Base-by-base conservation (phyloP, 176 grass and related monocot species). In the Urochloa ruziziensis region DNA sequence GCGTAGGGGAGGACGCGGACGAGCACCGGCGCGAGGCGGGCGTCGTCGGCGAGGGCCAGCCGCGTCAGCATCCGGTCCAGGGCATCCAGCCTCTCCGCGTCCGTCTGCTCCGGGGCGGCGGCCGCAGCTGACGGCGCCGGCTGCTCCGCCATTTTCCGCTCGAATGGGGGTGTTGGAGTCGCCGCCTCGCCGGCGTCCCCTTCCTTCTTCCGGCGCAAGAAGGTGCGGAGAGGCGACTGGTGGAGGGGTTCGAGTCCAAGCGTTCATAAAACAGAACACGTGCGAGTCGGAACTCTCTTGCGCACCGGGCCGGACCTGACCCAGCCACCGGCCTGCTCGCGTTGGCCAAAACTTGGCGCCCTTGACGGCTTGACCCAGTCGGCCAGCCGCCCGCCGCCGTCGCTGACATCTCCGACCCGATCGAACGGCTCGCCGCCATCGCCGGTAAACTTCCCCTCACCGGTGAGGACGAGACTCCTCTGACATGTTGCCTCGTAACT, bases 31-130 rank as follows among this genome's bases (percentile, higher is more conserved):
- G 91, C 86, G 65, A 97, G 95, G 77, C 87, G 90, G 35, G 80
- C 53, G 84, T 97, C 95, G 48, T 92, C 92, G 34, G 95, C 90
- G 46, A 94, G 85, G 86, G 95, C 95, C 80, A 97, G 81, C 3
- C 92, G 90, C 47, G 90, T 97, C 33, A 97, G 92, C 90, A 93
- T 91, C 73, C 92, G 86, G 71, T 97, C 95, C 66, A 97, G 88
- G 46, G 86, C 77, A 23, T 90, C 92, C 86, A 87, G 84, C 81
- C 92, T 89, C 90, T 93, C 95, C 51, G 73, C 88, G 33, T 92
- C 95, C 16, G 90, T 89, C 66, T 73, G 88, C 48, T 21, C 80
- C 39, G 82, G 58, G 24, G 84, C 18, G 18, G 85, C 30, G 30
- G 58, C 14, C 10, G 82, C 24, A n/a, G 83, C 4, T 28, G 80